Base-by-base conservation (phyloP, 495 filamentous ascomycete species). In the Annulohypoxylon stygium region DNA sequence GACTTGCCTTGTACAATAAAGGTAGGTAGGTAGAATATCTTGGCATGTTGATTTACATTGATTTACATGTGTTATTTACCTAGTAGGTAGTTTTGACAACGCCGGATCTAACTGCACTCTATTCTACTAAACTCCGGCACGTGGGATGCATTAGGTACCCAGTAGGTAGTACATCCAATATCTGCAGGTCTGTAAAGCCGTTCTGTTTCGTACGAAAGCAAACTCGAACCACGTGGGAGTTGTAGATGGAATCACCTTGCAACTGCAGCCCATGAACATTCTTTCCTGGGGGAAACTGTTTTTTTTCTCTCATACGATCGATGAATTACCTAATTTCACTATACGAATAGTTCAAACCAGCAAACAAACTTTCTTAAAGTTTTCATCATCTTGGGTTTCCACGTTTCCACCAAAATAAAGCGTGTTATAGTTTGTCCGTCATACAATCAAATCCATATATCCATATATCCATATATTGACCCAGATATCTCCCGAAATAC, bases 81-180 rank as follows among this genome's bases (percentile, higher is more conserved):
- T n/a, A n/a, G n/a, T n/a, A n/a, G n/a, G n/a, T n/a, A 8, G 55
- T 4, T 34, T 14, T 41, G 11, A 43, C 57, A 16, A 20, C 20
- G n/a, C 20, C 10, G 20, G 37, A 43, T 60, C 57, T 25, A 60
- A 39, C 8, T 25, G 16, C 26, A 30, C 47, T 33, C 30, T 41
- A 67, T 12, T 39, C 39, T 30, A 61, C 36, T 45, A 61, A 26
- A 26, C 20, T 61, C 57, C 57, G 34, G 37, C 57, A 59, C 25
- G 64, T 11, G 25, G 64, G 20, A 12, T 20, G 25, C 54, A 30
- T 36, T 11, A 36, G 39, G 16, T 34, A 37, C 20, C 14, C 16
- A 45, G 14, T 14, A 45, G 12, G 37, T 37, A 65, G 3, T 43
- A 36, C 30, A 30, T 30, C 30, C 30, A 30, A 6, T 30, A 30